Evolutionary conservation across 1,284 basidiomycete species (phyloP).

Genomic region (Pseudozyma pruni): DNA sequence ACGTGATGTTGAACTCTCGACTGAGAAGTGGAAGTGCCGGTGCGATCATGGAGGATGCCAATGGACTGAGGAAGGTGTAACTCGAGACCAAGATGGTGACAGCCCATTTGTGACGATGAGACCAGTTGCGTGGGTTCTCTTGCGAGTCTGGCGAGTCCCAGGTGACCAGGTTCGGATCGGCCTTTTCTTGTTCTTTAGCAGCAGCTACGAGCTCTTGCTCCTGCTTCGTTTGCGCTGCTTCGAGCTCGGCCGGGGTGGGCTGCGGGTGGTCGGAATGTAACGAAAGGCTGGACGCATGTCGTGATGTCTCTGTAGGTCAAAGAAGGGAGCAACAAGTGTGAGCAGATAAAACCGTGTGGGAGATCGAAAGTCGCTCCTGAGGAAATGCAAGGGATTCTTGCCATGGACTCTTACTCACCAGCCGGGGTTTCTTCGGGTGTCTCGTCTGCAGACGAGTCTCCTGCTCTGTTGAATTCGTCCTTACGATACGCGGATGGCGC

Average conservation of each 20-base stretch:
- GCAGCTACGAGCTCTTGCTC: neutral
- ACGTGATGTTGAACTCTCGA: constrained; percentile 44
- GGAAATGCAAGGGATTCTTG: too few relatives aligned
- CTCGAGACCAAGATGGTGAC: constrained; percentile 70
- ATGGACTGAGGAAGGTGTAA: constrained; percentile 60
- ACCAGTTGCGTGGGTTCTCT: constrained; percentile 78
- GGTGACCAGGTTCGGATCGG: constrained; percentile 69
- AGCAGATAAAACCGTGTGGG: too few relatives aligned
- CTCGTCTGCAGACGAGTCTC: neutral
- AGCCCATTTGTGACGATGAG: constrained; percentile 73
- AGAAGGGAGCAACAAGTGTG: neutral
- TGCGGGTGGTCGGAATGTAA: neutral
- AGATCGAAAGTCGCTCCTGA: too few relatives aligned
- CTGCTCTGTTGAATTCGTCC: neutral
- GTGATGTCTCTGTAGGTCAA: constrained; percentile 10
- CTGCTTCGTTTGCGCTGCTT: constrained; percentile 16
- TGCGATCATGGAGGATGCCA: constrained; percentile 62
- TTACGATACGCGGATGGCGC: constrained; percentile 1
- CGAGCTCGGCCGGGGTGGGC: constrained; percentile 4
- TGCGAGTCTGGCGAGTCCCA: constrained; percentile 77
- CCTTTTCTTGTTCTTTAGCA: constrained; percentile 15
- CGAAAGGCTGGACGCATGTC: constrained; percentile 10
- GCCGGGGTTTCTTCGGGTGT: constrained; percentile 1
- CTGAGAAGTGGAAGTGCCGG: constrained; percentile 54
- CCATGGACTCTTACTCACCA: neutral